Conservation (phyloP, 73 alveolate genomes). For the Paramecium sexaurelia region DNA sequence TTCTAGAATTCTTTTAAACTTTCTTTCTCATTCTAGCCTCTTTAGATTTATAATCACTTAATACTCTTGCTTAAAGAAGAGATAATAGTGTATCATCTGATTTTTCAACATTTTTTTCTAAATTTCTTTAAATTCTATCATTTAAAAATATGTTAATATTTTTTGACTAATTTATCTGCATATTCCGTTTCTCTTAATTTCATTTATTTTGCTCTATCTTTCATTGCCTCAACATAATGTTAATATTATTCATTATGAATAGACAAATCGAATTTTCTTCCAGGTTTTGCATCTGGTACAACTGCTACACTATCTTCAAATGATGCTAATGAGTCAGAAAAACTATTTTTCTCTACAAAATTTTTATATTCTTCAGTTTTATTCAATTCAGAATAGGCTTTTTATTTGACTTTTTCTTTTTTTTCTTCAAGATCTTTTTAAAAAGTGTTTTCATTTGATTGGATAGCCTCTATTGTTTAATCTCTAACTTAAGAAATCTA, state of each 20-base stretch:
- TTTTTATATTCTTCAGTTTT: not conserved
- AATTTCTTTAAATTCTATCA: not conserved
- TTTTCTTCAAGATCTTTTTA: constrained; percentile 1
- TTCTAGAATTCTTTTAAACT: not conserved
- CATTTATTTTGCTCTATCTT: not conserved
- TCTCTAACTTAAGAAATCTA: constrained; percentile 21
- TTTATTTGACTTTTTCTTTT: not conserved
- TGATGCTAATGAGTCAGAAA: not conserved
- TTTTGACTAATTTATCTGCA: constrained; percentile 31
- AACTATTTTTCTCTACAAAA: constrained; percentile 7
- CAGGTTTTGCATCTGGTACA: not conserved
- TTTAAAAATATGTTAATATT: not conserved
- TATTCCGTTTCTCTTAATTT: not conserved
- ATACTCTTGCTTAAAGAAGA: not conserved
- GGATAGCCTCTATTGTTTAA: not conserved
- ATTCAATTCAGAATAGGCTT: constrained; percentile 7
- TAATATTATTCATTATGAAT: not conserved
- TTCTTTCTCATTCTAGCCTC: not conserved
- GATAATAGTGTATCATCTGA: not conserved
- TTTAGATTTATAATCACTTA: not conserved
- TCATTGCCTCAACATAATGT: not conserved
- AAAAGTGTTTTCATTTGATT: not conserved
- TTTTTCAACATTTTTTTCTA: not conserved
- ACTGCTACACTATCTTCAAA: not conserved
- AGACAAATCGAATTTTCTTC: constrained; percentile 4